Evolutionary conservation across 306 rosid genomes (phyloP).

Genomic region (Quillaja saponaria): DNA sequence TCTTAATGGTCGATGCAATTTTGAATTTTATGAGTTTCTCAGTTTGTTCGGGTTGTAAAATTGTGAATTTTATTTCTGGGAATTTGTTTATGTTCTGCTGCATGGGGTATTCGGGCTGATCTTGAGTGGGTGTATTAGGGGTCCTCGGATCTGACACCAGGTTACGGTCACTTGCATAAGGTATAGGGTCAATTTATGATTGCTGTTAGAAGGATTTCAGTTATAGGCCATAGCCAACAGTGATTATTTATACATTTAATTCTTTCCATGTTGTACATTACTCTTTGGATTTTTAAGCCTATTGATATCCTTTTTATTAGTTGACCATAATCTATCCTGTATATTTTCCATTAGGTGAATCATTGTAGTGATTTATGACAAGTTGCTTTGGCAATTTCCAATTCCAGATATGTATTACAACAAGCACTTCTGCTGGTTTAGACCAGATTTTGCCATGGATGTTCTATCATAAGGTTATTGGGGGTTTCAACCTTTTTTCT

Average conservation of each 20-base stretch:
- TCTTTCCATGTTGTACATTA: neutral
- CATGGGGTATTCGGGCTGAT: neutral
- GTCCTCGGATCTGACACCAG: constrained; percentile 32
- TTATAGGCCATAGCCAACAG: neutral
- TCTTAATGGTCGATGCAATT: constrained; percentile 4
- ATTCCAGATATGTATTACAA: constrained; percentile 65
- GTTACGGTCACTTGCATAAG: constrained; percentile 18
- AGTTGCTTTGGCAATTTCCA: constrained; percentile 1
- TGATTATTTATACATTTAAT: neutral
- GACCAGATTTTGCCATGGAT: constrained; percentile 96
- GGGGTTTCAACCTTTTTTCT: constrained; percentile 86
- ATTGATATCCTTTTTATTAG: neutral
- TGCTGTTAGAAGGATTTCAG: neutral
- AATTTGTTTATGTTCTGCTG: constrained; percentile 6
- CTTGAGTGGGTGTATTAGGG: constrained; percentile 14
- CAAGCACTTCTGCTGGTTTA: constrained; percentile 85
- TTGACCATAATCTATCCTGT: neutral
- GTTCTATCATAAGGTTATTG: constrained; percentile 88
- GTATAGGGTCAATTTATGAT: neutral
- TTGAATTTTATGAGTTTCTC: neutral
- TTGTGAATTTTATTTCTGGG: neutral
- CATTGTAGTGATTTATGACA: constrained; percentile 14
- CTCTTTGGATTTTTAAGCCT: constrained; percentile 22
- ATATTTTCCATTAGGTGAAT: constrained; percentile 6
- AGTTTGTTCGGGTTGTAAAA: too few species aligned